A percentile compares a stretch with the other conserved stretches of the same genome.
Conservation (phyloP, 2,329 filamentous ascomycete genomes). For the Clarireedia homoeocarpa region DNA sequence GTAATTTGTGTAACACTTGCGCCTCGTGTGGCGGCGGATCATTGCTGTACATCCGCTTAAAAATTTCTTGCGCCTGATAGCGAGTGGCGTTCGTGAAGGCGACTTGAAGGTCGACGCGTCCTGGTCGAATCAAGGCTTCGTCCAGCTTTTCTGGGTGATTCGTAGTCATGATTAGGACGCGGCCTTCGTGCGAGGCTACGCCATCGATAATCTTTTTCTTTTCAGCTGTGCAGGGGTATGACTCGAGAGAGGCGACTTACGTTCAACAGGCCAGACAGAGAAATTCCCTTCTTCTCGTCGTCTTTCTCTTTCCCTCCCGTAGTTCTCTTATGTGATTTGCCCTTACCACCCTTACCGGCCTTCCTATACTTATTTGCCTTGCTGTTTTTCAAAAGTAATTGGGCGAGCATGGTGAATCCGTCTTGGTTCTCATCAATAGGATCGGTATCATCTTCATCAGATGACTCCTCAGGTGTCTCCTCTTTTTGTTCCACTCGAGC, state of each 20-base stretch:
- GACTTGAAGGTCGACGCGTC: constrained; percentile 64
- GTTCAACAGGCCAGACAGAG: constrained; percentile 72
- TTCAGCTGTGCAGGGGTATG: neutral
- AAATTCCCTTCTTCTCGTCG: constrained; percentile 43
- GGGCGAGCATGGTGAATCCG: neutral
- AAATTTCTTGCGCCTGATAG: constrained; percentile 48
- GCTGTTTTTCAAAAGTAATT: constrained; percentile 31
- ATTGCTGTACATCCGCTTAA: constrained; percentile 51
- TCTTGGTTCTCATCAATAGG: neutral
- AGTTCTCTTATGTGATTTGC: constrained; percentile 24
- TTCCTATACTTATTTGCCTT: constrained; percentile 37
- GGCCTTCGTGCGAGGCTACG: constrained; percentile 70
- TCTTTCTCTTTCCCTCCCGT: constrained; percentile 7
- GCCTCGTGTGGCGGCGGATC: constrained; percentile 19
- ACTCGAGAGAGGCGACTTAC: constrained; percentile 11
- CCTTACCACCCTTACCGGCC: constrained; percentile 31
- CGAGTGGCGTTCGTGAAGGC: constrained; percentile 51
- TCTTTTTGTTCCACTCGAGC: constrained; percentile 32
- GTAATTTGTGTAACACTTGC: neutral
- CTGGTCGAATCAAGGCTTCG: constrained; percentile 64
- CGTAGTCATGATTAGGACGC: constrained; percentile 75
- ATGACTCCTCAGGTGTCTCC: constrained; percentile 4
- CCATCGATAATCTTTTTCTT: constrained; percentile 30
- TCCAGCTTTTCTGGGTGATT: constrained; percentile 69
- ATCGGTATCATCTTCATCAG: neutral